A percentile compares a stretch with the other conserved stretches of the same genome.
phyloP scores from a whole-genome alignment of 139 green algal species.

The Nannochloris sp. region DNA sequence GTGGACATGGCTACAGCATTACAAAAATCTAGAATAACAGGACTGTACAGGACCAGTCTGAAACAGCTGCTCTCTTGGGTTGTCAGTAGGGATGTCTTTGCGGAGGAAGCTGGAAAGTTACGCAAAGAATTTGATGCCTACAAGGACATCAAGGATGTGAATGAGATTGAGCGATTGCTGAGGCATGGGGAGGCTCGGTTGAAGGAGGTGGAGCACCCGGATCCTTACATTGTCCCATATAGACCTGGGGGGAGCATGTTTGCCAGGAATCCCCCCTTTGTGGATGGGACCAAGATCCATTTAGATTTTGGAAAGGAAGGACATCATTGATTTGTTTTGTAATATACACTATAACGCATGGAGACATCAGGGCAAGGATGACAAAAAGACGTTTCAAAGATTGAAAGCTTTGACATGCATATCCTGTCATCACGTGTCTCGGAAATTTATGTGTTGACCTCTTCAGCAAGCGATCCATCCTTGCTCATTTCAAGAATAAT shows the following conservation, averaged over 20 bases:
- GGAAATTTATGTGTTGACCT: neutral
- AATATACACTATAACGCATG: neutral
- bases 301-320: constrained; percentile 23
- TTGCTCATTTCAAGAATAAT: constrained; percentile 67
- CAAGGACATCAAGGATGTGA: constrained; percentile 11
- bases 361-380: constrained; percentile 1
- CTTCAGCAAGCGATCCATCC: constrained; percentile 27
- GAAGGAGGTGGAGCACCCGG: constrained; percentile 31
- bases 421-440: neutral
- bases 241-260: constrained; percentile 43
- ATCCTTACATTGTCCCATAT: constrained; percentile 53
- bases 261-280: constrained; percentile 42
- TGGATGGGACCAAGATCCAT: constrained; percentile 11
- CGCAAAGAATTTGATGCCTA: constrained; percentile 26
- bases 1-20: constrained; percentile 28
- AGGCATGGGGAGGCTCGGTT: constrained; percentile 26
- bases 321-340: neutral
- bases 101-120: constrained; percentile 24
- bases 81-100: constrained; percentile 40
- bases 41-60: constrained; percentile 36
- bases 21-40: constrained; percentile 22
- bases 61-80: constrained; percentile 46
- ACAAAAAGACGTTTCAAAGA: neutral
- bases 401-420: too few species aligned
- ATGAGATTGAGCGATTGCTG: constrained; percentile 25